Percentiles rank a stretch among this genome's conserved stretches.
Evolutionary conservation across 2,329 filamentous ascomycete genomes (phyloP).

Genomic region (Diplodia sapinea): DNA sequence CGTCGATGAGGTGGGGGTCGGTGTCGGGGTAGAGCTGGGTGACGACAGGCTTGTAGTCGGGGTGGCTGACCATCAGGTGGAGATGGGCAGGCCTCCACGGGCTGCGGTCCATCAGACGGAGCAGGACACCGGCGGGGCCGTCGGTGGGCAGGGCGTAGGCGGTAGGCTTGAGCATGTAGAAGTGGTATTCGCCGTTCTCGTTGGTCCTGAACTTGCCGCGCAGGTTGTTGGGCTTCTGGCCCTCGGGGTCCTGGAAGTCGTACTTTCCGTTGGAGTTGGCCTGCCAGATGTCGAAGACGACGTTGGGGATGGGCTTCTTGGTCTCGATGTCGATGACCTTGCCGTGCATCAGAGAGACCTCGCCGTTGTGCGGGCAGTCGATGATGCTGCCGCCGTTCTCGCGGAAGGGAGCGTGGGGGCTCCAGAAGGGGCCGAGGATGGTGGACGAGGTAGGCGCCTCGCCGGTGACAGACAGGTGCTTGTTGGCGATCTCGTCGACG

Average conservation of each 20-base stretch:
- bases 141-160: conserved; percentile 74
- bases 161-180: conserved; percentile 77
- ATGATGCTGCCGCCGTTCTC: conserved; percentile 70
- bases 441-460: conserved; percentile 73
- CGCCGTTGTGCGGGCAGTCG: conserved; percentile 65
- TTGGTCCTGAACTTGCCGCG: conserved; percentile 77
- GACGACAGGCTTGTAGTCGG: conserved; percentile 62
- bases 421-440: conserved; percentile 81
- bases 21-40: conserved; percentile 65
- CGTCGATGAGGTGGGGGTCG: conserved; percentile 63
- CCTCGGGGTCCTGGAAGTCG: conserved; percentile 75
- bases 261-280: conserved; percentile 77
- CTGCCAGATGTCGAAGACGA: conserved; percentile 80
- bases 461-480: conserved; percentile 65
- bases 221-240: conserved; percentile 75
- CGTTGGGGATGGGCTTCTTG: conserved; percentile 68
- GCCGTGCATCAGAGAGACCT: conserved; percentile 72
- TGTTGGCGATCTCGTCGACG: conserved; percentile 71
- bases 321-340: conserved; percentile 68
- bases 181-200: conserved; percentile 71
- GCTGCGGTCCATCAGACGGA: conserved; percentile 62
- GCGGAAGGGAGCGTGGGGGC: conserved; percentile 74
- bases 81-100: conserved; percentile 68
- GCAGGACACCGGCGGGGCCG: conserved; percentile 61
- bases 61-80: conserved; percentile 62